phyloP scores from a whole-genome alignment of 139 green algal species.

The Gonium pectorale region DNA sequence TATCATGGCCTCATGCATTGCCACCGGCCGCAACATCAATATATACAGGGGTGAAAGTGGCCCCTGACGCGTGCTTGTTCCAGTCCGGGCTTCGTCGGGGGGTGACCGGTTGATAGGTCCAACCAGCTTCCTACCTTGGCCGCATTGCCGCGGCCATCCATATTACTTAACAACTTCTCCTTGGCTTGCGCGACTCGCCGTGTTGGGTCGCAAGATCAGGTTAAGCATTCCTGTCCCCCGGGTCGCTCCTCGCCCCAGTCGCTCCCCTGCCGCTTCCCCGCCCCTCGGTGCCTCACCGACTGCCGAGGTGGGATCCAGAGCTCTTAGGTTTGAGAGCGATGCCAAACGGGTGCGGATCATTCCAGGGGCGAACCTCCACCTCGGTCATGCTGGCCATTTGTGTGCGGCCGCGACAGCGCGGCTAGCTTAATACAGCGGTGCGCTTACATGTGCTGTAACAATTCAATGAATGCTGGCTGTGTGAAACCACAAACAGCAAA shows the following conservation, averaged over 20 bases:
- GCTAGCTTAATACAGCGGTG: background rate
- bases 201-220: background rate
- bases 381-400: background rate
- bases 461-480: too few species aligned
- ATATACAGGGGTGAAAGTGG: too few species aligned
- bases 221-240: background rate
- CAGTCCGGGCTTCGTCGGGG: too few species aligned
- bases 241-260: background rate
- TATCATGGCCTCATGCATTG: too few species aligned
- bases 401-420: background rate
- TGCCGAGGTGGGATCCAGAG: background rate
- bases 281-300: background rate
- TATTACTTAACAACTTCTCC: background rate
- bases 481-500: too few species aligned
- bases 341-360: slow-evolving; percentile 15
- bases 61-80: too few species aligned
- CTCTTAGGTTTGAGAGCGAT: background rate
- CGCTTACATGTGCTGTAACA: background rate
- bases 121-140: too few species aligned
- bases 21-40: too few species aligned
- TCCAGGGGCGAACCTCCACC: background rate
- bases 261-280: background rate
- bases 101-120: too few species aligned
- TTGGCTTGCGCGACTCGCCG: background rate
- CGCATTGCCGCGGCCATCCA: background rate